These are phyloP conservation scores for Colletotrichum destructivum DNA, from an alignment of 2,329 filamentous ascomycete species.

Conservation along the genomic window DNA sequence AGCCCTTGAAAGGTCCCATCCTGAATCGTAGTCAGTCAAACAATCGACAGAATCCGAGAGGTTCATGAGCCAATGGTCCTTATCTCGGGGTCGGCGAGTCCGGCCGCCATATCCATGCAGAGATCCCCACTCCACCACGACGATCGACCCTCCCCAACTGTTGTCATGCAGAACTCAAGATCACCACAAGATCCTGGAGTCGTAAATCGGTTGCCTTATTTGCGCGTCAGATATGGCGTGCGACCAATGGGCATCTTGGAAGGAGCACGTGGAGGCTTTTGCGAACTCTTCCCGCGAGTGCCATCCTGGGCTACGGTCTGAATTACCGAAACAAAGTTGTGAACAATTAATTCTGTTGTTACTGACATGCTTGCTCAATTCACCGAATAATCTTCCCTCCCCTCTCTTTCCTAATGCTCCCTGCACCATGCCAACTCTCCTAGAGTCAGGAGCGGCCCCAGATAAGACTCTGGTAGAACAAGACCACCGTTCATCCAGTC, in stretches of 20 bases:
- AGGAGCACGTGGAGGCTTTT: neutral
- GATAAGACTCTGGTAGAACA: slow-evolving; percentile 46
- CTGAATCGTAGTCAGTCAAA: neutral
- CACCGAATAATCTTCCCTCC: too few species aligned
- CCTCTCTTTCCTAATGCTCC: neutral
- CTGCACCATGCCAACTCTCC: slow-evolving; percentile 18
- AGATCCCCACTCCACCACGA: neutral
- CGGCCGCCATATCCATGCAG: neutral
- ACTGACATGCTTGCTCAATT: too few species aligned
- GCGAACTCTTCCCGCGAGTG: too few species aligned
- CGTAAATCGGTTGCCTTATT: too few species aligned
- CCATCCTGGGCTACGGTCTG: neutral
- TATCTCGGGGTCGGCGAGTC: neutral
- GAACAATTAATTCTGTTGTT: too few species aligned
- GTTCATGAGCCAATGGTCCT: neutral
- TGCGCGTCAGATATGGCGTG: neutral
- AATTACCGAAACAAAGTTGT: too few species aligned
- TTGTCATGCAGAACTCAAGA: too few species aligned
- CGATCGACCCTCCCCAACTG: neutral
- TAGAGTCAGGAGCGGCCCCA: slow-evolving; percentile 44
- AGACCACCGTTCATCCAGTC: slow-evolving; percentile 42
- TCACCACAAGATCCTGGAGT: neutral
- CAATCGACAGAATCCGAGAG: neutral
- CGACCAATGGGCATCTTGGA: neutral
- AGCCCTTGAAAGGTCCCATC: neutral